Evolutionary conservation across 805 yeast species (phyloP), one percentile per base, ranked within the genome.

Genomic region (Saccharomycopsis lassenensis): DNA sequence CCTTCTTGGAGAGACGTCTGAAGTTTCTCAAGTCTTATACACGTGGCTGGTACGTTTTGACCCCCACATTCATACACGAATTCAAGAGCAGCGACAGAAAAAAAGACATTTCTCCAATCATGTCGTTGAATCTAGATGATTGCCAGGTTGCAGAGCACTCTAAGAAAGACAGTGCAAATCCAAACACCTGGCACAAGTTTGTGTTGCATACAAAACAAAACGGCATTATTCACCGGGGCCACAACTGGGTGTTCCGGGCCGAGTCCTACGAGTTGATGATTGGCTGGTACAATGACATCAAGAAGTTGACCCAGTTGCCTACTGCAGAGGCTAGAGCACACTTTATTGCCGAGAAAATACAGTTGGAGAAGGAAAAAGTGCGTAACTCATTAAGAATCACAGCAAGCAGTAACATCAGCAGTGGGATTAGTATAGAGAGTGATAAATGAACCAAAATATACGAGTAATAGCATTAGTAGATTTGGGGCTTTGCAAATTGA

Each of bases 221-320:
- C 43, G 91, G 91, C 10, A 60, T 80, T 41, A 66, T 84, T 44
- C 78, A 76, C 44, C 68, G 84, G 50, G 83, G 85, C 29, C 96
- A 87, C 59, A 86, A 85, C 50, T 85, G 91, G 84, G 91, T 87
- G n/a, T 87, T 89, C 62, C 69, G 94, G 46, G 78, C 93, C n/a
- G 91, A 82, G 50, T 71, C 80, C 33, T 81, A 80, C 49, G 80
- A 77, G 28, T 57, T 69, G 22, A 83, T 86, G 89, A 73, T 78
- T 54, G 68, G 65, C 26, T 89, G 98, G 98, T 83, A 71, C 56
- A 71, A 71, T 46, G 94, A 82, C 51, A 65, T 89, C 46, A 75
- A 77, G 52, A 64, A 63, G 31, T 63, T 86, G 47, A 79, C 91
- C 2, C 57, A 67, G 11, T 62, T 80, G 40, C 62, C 77, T 15